Conservation (phyloP, 176 grass and related monocot genomes). For the Triticum timopheevii region DNA sequence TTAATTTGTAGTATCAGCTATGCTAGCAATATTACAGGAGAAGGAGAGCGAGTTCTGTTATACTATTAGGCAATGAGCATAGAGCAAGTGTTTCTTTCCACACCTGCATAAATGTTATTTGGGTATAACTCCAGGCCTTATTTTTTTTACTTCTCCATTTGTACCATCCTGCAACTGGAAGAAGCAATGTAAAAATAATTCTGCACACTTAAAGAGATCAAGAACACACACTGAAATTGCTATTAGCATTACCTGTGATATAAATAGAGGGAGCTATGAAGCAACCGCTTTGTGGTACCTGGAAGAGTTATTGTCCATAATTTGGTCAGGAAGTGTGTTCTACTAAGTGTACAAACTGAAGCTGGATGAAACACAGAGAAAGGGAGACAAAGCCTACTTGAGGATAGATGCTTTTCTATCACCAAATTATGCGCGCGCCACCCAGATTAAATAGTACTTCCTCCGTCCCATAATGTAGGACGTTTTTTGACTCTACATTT, state of each 20-base stretch:
- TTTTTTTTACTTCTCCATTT: slow-evolving; percentile 84
- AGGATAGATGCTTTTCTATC: slow-evolving; percentile 53
- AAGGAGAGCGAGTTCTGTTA: not conserved
- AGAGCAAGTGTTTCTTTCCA: slow-evolving; percentile 20
- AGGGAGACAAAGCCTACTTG: slow-evolving; percentile 46
- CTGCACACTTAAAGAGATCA: slow-evolving; percentile 8
- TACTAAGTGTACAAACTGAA: not conserved
- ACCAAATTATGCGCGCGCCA: no score
- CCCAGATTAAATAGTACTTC: no score
- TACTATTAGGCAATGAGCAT: slow-evolving; percentile 10
- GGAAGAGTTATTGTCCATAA: slow-evolving; percentile 32
- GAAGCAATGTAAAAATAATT: slow-evolving; percentile 24
- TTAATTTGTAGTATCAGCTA: not conserved
- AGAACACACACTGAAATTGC: slow-evolving; percentile 21
- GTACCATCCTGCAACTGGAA: slow-evolving; percentile 79
- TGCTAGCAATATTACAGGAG: slow-evolving; percentile 15
- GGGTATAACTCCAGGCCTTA: slow-evolving; percentile 86
- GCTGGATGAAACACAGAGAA: slow-evolving; percentile 17
- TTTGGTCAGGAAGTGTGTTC: slow-evolving; percentile 14
- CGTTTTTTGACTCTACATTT: no score
- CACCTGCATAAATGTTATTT: slow-evolving; percentile 93
- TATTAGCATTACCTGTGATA: slow-evolving; percentile 79
- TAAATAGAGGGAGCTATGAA: slow-evolving; percentile 90
- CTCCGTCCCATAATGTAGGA: no score
- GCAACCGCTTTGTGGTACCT: slow-evolving; percentile 78